Conservation (phyloP, 805 yeast genomes). For the Schizosaccharomyces cryophilus region DNA sequence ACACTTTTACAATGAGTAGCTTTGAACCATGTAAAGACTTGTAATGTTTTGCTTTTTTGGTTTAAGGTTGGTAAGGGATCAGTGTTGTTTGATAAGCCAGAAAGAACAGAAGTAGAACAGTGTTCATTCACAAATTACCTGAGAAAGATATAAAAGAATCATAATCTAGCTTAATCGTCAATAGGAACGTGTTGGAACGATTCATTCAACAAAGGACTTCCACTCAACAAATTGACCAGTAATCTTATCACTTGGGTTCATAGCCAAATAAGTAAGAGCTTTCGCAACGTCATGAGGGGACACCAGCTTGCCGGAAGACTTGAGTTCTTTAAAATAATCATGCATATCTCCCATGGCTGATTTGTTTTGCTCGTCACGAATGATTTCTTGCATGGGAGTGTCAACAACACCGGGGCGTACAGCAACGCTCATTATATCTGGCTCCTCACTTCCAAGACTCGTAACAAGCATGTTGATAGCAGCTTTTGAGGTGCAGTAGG, state of each 20-base stretch:
- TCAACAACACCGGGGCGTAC: slow-evolving; percentile 91
- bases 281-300: not conserved
- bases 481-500: slow-evolving; percentile 80
- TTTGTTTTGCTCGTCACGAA: slow-evolving; percentile 29
- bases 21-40: too few species aligned
- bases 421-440: slow-evolving; percentile 32
- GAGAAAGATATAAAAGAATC: not conserved
- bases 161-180: not conserved
- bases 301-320: not conserved
- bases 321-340: not conserved
- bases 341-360: not conserved
- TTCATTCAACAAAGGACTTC: not conserved
- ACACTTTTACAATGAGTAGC: too few species aligned
- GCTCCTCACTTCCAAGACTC: slow-evolving; percentile 46
- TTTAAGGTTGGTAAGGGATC: too few species aligned
- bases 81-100: too few species aligned
- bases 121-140: not conserved
- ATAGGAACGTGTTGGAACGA: not conserved
- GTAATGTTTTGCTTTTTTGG: too few species aligned
- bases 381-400: slow-evolving; percentile 65
- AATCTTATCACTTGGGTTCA: not conserved
- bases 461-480: slow-evolving; percentile 58
- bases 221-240: slow-evolving; percentile 2
- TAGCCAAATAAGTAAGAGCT: not conserved
- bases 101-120: not conserved